Evolutionary conservation across 2,329 filamentous ascomycete species (phyloP), one percentile per base, ranked within the genome.

Genomic region (Penicillium sp.): DNA sequence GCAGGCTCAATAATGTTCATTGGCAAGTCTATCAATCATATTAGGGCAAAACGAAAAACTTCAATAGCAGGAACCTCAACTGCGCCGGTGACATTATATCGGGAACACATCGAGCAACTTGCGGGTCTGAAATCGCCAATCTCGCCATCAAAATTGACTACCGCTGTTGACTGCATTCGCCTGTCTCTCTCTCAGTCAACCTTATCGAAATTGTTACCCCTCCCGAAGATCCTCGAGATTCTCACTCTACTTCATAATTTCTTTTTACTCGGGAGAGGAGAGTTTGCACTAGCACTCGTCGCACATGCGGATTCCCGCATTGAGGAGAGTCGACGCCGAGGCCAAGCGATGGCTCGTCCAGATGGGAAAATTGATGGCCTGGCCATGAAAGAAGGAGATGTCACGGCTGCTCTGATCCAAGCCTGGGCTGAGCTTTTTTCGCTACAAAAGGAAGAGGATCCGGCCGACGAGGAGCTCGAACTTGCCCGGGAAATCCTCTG

Each of bases 1-100:
- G 91, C 90, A 7, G 81, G 84, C 3, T 96, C 92, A 0, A 90
- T 97, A 70, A 77, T 97, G 5, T 97, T 97, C 67, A 88, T 97
- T 58, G 94, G 94, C 10, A 89, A 89, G 60, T 95, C 91, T 0
- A 78, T 97, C 43, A 91, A 95, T 63, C 90, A 96, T 61, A 88
- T 96, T 51, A 82, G 88, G 46, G 80, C 82, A 11, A 74, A 75
- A 45, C 71, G 73, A 9, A 74, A 72, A 29, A 64, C 66, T 57
- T 76, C 62, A 51, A 69, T 57, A 30, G 62, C 63, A 2, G 62
- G 64, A 41, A 62, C 67, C 36, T 67, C 73, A 18, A 61, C 56
- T 49, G 70, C 82, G 1, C 89, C 94, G 67, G 79, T 94, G 8
- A 72, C 69, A n/a, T 57, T 76, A 16, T 69, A 74, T 44, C 62